A percentile compares a stretch with the other conserved stretches of the same genome.
phyloP scores from a whole-genome alignment of 805 yeast species.

The Phaffomyces antillensis region DNA sequence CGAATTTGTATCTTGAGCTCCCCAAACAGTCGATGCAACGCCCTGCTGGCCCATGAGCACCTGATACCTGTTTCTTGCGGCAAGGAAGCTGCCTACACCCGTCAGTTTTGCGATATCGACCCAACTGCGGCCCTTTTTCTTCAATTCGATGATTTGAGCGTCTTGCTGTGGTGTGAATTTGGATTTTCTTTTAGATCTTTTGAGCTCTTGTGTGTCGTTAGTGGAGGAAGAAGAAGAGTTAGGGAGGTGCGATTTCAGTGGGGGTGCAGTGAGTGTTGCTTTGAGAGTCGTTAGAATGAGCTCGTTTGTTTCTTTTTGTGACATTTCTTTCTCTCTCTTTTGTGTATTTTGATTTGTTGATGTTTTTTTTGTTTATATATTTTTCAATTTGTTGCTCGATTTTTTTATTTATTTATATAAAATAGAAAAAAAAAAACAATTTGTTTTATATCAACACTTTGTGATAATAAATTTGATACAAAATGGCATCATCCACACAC shows the following conservation, averaged over 20 bases:
- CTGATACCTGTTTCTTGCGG: constrained; percentile 74
- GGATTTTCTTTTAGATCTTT: constrained; percentile 53
- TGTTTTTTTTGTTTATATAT: too few relatives aligned
- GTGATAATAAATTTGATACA: too few relatives aligned
- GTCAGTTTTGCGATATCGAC: constrained; percentile 63
- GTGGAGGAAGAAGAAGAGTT: too few relatives aligned
- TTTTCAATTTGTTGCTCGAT: too few relatives aligned
- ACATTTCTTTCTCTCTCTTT: too few relatives aligned
- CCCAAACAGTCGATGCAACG: constrained; percentile 62
- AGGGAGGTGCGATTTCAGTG: constrained; percentile 15
- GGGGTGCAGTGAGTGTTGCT: constrained; percentile 12
- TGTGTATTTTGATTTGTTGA: too few relatives aligned
- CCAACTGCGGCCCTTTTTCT: constrained; percentile 62
- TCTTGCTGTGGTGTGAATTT: constrained; percentile 68
- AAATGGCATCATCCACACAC: too few relatives aligned
- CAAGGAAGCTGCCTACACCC: constrained; percentile 56
- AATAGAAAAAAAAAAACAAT: too few relatives aligned
- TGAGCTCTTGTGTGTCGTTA: constrained; percentile 25
- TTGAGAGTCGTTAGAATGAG: too few relatives aligned
- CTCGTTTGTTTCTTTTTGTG: too few relatives aligned
- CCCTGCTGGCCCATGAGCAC: constrained; percentile 82
- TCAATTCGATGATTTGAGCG: constrained; percentile 51
- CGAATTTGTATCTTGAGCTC: constrained; percentile 42
- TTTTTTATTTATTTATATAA: too few relatives aligned
- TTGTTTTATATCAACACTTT: too few relatives aligned